These are phyloP conservation scores for Microsporum ferrugineum DNA, from an alignment of 2,329 filamentous ascomycete species.

Conservation along the genomic window DNA sequence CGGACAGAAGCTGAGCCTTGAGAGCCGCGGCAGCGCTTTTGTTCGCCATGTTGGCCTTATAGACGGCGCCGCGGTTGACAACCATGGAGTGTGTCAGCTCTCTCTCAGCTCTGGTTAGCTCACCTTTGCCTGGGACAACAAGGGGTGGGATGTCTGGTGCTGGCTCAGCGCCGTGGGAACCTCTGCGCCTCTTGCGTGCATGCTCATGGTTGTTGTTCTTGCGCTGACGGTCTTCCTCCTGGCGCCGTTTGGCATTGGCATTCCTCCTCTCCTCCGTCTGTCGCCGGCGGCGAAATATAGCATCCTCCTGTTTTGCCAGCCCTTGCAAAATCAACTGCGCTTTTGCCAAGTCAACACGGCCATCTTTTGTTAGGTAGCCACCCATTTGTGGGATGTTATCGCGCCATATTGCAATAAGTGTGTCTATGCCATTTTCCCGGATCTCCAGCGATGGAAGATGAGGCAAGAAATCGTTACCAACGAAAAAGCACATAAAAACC, in stretches of 20 bases:
- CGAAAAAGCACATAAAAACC: conserved; percentile 99
- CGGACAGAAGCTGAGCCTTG: conserved; percentile 61
- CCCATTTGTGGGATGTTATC: conserved; percentile 86
- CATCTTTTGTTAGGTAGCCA: conserved; percentile 92
- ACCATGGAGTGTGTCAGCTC: conserved; percentile 78
- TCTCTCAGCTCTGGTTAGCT: conserved; percentile 46
- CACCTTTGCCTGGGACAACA: conserved; percentile 44
- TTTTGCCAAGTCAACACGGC: conserved; percentile 72
- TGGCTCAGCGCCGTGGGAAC: conserved; percentile 30
- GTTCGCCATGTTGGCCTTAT: conserved; percentile 69
- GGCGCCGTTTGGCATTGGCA: conserved; percentile 66
- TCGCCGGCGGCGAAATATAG: conserved; percentile 79
- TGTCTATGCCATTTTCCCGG: conserved; percentile 92
- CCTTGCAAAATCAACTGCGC: conserved; percentile 82
- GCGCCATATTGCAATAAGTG: conserved; percentile 90
- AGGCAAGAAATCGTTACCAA: conserved; percentile 95
- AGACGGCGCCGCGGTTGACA: conserved; percentile 56
- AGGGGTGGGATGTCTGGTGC: conserved; percentile 41
- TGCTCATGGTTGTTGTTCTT: conserved; percentile 29
- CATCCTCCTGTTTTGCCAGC: conserved; percentile 83
- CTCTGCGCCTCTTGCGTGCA: conserved; percentile 32
- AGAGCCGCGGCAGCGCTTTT: conserved; percentile 86
- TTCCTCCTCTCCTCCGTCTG: conserved; percentile 75
- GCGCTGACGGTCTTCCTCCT: conserved; percentile 52
- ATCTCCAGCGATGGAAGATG: conserved; percentile 97